phyloP scores from a whole-genome alignment of 225 moss, liverwort and hornwort genomes.

The Marchantia paleacea region DNA sequence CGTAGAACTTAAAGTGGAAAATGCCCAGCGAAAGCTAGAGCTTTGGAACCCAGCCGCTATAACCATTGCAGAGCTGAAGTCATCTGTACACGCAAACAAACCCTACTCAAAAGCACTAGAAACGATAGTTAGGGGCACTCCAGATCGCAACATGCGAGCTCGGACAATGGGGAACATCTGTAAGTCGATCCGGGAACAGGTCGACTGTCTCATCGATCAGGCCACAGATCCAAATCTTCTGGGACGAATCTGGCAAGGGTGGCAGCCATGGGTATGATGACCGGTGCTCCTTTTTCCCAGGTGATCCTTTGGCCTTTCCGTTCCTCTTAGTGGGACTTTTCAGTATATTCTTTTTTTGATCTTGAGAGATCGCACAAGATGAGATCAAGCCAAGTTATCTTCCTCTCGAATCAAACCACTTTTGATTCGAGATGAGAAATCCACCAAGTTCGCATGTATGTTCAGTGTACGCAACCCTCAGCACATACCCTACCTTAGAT shows the following conservation, averaged over 20 bases:
- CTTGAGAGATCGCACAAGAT: no score
- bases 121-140: constrained; percentile 61
- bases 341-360: no score
- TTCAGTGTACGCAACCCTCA: no score
- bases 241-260: constrained; percentile 76
- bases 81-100: constrained; percentile 76
- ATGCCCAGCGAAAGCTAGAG: constrained; percentile 75
- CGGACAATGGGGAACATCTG: constrained; percentile 51
- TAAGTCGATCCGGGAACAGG: constrained; percentile 68
- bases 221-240: constrained; percentile 90
- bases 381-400: no score
- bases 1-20: constrained; percentile 85
- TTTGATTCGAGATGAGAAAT: no score
- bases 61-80: constrained; percentile 70
- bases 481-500: no score
- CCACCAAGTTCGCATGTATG: no score
- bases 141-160: constrained; percentile 56
- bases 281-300: no score
- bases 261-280: constrained; percentile 84
- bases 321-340: no score
- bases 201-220: constrained; percentile 86
- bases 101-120: constrained; percentile 63
- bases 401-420: no score
- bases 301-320: no score
- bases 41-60: constrained; percentile 85